Conservation (phyloP, 768 basidiomycete genomes). For the Strobilomyces echinocephalus region DNA sequence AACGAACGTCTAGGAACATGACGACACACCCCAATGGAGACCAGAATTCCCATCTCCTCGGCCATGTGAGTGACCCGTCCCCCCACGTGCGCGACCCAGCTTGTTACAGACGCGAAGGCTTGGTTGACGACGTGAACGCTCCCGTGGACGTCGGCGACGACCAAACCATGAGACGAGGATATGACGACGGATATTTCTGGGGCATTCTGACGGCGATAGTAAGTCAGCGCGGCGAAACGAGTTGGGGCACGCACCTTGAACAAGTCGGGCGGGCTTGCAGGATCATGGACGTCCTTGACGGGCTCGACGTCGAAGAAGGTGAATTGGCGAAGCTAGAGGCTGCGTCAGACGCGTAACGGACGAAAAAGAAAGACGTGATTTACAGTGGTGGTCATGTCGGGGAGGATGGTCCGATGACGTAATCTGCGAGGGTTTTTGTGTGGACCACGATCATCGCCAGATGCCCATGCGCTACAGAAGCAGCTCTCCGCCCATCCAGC, state of each 20-base stretch:
- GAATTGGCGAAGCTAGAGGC: background rate
- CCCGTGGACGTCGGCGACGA: conserved; percentile 20
- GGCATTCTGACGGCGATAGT: conserved; percentile 48
- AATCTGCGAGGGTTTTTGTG: too few relatives aligned
- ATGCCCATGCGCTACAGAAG: conserved; percentile 32
- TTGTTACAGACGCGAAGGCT: conserved; percentile 63
- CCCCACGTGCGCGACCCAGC: conserved; percentile 76
- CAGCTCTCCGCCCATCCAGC: conserved; percentile 4
- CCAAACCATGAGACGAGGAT: conserved; percentile 42
- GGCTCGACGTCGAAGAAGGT: too few relatives aligned
- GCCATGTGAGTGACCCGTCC: conserved; percentile 86
- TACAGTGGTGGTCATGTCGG: too few relatives aligned
- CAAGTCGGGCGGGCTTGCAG: too few relatives aligned
- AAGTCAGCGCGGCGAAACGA: too few relatives aligned
- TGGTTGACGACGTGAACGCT: conserved; percentile 71
- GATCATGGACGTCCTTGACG: too few relatives aligned
- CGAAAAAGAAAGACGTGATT: too few relatives aligned
- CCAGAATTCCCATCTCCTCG: conserved; percentile 72
- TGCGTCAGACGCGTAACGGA: too few relatives aligned
- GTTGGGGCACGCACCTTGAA: too few relatives aligned
- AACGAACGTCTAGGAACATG: background rate
- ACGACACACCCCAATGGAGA: conserved; percentile 78
- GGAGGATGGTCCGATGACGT: too few relatives aligned
- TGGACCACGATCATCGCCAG: conserved; percentile 18
- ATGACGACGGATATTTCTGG: conserved; percentile 70